Percentiles rank a stretch among this genome's conserved stretches.
Evolutionary conservation across 108 stramenopile genomes (phyloP).

Genomic region (Pseudonitzschia pungens): DNA sequence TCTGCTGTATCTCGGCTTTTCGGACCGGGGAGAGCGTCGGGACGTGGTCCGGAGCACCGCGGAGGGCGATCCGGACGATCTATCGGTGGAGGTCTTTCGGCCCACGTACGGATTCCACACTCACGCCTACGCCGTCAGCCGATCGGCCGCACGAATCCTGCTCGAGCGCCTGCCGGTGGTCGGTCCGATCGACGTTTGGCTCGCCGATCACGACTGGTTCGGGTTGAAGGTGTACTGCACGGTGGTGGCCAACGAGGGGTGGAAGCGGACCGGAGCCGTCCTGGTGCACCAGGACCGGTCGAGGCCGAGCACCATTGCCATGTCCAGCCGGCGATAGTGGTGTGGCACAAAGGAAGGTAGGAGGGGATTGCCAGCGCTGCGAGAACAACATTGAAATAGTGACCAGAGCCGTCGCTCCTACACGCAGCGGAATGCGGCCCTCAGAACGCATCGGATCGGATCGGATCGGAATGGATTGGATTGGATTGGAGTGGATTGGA

Average conservation of each 20-base stretch:
- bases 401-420: too few relatives aligned
- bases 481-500: not conserved
- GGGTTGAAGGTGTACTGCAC: conserved; percentile 37
- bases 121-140: conserved; percentile 45
- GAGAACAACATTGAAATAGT: too few relatives aligned
- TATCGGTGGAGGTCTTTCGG: conserved; percentile 21
- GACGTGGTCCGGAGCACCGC: not conserved
- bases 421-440: too few relatives aligned
- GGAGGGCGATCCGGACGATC: not conserved
- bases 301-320: not conserved
- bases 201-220: conserved; percentile 59
- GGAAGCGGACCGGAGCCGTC: conserved; percentile 12
- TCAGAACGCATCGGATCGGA: too few relatives aligned
- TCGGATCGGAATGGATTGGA: too few relatives aligned
- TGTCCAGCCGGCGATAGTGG: not conserved
- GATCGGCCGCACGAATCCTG: conserved; percentile 24
- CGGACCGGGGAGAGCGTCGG: conserved; percentile 38
- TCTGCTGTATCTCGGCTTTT: conserved; percentile 50
- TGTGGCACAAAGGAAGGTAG: too few relatives aligned
- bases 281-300: conserved; percentile 22
- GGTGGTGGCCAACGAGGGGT: conserved; percentile 39
- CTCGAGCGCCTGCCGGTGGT: conserved; percentile 34
- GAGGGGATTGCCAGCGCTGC: too few relatives aligned
- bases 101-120: conserved; percentile 56
- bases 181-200: conserved; percentile 56